phyloP scores from a whole-genome alignment of 208 protist genomes.

The Trypanosoma scelopori region DNA sequence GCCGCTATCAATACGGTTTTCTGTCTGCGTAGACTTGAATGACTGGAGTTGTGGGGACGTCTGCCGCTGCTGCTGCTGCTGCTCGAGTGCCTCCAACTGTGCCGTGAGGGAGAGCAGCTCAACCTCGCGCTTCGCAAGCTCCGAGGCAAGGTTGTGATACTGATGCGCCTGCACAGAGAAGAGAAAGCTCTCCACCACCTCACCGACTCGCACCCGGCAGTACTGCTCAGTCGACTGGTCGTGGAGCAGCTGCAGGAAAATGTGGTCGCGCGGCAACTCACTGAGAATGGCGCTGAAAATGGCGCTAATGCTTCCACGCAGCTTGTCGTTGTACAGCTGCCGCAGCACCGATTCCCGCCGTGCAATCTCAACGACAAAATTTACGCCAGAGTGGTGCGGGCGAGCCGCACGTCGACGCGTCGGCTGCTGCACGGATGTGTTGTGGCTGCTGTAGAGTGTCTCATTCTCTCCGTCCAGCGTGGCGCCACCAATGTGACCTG shows the following conservation, averaged over 20 bases:
- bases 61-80: conserved; percentile 10
- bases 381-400: conserved; percentile 10
- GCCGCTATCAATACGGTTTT: conserved; percentile 7
- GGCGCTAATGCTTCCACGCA: conserved; percentile 54
- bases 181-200: conserved; percentile 82
- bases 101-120: conserved; percentile 34
- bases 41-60: conserved; percentile 2
- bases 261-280: conserved; percentile 70
- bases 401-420: not conserved
- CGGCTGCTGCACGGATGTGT: conserved; percentile 10
- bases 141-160: conserved; percentile 68
- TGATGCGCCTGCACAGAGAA: conserved; percentile 73
- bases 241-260: conserved; percentile 72
- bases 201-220: conserved; percentile 63
- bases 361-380: conserved; percentile 32
- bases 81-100: conserved; percentile 44
- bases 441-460: conserved; percentile 17
- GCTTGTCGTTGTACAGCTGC: conserved; percentile 69
- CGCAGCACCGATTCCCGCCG: conserved; percentile 38
- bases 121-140: conserved; percentile 59
- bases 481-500: conserved; percentile 21
- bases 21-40: conserved; percentile 25
- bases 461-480: conserved; percentile 27
- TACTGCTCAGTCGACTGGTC: conserved; percentile 71
- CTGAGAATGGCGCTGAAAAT: conserved; percentile 55